Conservation (phyloP, 2,329 filamentous ascomycete species). For the Cordyceps cicadae region DNA sequence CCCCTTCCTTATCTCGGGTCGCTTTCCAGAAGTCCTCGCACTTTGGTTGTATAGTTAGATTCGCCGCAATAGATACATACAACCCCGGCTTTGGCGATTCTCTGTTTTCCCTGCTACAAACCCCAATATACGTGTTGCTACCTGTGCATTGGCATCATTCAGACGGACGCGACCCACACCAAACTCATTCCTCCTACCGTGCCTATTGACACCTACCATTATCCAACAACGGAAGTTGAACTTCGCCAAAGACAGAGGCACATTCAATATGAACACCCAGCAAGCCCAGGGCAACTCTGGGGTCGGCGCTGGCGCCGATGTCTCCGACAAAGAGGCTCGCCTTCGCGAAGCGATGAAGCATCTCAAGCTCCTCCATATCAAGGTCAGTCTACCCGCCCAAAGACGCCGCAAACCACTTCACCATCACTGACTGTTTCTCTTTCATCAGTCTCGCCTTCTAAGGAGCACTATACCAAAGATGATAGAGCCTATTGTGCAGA, state of each 20-base stretch:
- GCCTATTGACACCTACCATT: background rate
- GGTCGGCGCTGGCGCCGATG: constrained; percentile 8
- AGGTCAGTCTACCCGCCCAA: constrained; percentile 29
- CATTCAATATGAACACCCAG: constrained; percentile 14
- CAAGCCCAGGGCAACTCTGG: constrained; percentile 16
- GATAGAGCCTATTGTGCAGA: constrained; percentile 40
- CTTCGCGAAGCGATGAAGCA: constrained; percentile 41
- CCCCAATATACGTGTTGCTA: background rate
- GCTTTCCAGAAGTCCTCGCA: too few species aligned
- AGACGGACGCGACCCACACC: background rate
- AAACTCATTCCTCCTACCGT: background rate
- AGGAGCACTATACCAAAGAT: constrained; percentile 31
- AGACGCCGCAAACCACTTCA: constrained; percentile 13
- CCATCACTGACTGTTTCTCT: background rate
- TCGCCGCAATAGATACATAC: too few species aligned
- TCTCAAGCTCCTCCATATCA: constrained; percentile 46
- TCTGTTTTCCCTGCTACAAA: too few species aligned
- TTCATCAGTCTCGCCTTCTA: constrained; percentile 22
- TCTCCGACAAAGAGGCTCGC: constrained; percentile 34
- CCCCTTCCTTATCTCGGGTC: background rate
- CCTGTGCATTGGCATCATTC: background rate
- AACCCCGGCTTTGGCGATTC: too few species aligned
- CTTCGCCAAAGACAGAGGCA: background rate
- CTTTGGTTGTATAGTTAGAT: background rate
- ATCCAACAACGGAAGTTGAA: background rate